Evolutionary conservation across 2,329 filamentous ascomycete genomes (phyloP).

Genomic region (Hypoxylon sp.): DNA sequence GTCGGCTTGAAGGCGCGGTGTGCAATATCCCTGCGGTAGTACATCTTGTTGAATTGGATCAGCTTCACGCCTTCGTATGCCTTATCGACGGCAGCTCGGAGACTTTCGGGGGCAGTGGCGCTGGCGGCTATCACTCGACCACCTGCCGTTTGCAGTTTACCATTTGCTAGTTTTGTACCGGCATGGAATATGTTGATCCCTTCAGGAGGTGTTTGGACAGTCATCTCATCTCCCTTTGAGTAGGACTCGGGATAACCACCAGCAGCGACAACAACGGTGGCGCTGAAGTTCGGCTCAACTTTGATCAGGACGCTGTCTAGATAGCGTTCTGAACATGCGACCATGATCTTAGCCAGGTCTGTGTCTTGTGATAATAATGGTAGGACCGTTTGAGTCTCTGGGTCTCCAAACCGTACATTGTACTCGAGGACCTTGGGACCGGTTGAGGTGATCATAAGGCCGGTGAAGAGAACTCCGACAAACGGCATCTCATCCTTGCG

Average conservation of each 20-base stretch:
- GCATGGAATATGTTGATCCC: constrained; percentile 89
- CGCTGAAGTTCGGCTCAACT: constrained; percentile 78
- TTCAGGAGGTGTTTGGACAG: constrained; percentile 59
- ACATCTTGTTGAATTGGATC: constrained; percentile 89
- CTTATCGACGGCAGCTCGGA: constrained; percentile 85
- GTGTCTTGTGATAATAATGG: constrained; percentile 81
- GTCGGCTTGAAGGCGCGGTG: constrained; percentile 73
- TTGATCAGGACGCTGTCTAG: constrained; percentile 77
- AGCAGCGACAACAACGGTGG: constrained; percentile 93
- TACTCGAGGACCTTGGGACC: constrained; percentile 82
- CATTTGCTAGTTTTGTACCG: constrained; percentile 76
- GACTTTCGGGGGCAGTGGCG: constrained; percentile 75
- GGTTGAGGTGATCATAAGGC: constrained; percentile 80
- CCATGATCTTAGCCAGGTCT: constrained; percentile 89
- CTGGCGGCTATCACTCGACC: constrained; percentile 96
- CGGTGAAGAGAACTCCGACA: constrained; percentile 84
- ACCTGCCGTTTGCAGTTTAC: constrained; percentile 80
- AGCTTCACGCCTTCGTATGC: constrained; percentile 87
- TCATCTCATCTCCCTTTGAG: constrained; percentile 77
- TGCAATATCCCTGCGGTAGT: constrained; percentile 93
- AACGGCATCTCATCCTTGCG: constrained; percentile 80
- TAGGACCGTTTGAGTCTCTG: constrained; percentile 83
- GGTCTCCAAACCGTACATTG: constrained; percentile 84
- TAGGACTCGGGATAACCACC: constrained; percentile 92
- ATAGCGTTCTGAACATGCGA: constrained; percentile 82